phyloP scores from a whole-genome alignment of 2,329 filamentous ascomycete genomes.

The Metarhizium sp. region DNA sequence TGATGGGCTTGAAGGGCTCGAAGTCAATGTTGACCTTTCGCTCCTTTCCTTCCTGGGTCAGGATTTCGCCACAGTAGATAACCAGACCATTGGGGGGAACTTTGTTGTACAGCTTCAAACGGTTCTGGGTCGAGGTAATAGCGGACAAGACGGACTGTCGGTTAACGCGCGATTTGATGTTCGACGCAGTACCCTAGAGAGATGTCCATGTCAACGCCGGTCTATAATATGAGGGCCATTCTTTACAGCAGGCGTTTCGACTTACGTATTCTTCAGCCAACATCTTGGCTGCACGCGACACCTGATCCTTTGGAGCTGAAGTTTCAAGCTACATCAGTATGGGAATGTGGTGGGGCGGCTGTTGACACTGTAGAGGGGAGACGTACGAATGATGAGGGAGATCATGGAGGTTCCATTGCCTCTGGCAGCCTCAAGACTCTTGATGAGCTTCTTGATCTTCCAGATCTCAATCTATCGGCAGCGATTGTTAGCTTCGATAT shows the following conservation, averaged over 20 bases:
- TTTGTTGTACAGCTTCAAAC: conserved; percentile 98
- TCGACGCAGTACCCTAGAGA: conserved; percentile 82
- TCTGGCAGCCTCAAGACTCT: conserved; percentile 90
- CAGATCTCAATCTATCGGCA: conserved; percentile 59
- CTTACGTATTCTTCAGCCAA: conserved; percentile 99
- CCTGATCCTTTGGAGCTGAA: conserved; percentile 90
- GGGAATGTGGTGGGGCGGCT: neutral
- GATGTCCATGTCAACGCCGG: conserved; percentile 10
- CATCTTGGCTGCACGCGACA: conserved; percentile 96
- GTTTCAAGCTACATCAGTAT: conserved; percentile 3
- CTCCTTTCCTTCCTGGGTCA: conserved; percentile 97
- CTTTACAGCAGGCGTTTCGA: neutral
- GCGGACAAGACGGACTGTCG: conserved; percentile 94
- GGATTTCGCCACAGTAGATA: conserved; percentile 99
- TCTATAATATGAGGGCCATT: neutral
- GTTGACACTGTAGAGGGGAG: neutral
- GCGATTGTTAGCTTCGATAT: conserved; percentile 4
- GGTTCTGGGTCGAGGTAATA: conserved; percentile 98
- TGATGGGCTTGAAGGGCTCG: conserved; percentile 99
- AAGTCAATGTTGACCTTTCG: conserved; percentile 99
- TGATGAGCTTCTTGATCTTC: conserved; percentile 99
- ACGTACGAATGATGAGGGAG: conserved; percentile 92
- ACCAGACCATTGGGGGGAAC: conserved; percentile 96
- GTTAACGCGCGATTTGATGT: conserved; percentile 99
- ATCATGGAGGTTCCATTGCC: conserved; percentile 99